Evolutionary conservation across 2,329 filamentous ascomycete species (phyloP).

Genomic region (Magnaporthiopsis rhizophila): DNA sequence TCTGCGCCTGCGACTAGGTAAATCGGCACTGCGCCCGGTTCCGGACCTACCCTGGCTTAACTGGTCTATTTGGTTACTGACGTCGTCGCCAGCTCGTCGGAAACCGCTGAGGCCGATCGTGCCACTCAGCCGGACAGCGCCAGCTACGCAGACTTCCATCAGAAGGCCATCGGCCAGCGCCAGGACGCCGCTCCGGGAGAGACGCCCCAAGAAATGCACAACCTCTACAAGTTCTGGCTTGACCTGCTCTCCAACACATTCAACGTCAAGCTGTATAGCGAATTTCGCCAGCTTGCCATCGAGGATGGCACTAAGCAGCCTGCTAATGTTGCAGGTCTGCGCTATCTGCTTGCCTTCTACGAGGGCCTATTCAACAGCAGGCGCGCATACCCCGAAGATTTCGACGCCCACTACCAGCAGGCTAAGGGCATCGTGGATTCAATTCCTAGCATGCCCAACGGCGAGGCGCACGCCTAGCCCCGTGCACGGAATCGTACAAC

Average conservation of each 20-base stretch:
- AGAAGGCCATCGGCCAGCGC: constrained; percentile 30
- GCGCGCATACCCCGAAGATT: constrained; percentile 18
- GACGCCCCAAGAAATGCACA: constrained; percentile 49
- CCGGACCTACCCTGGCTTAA: background rate
- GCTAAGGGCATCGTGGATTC: constrained; percentile 15
- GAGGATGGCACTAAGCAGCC: constrained; percentile 48
- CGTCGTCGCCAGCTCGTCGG: constrained; percentile 7
- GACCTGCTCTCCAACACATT: constrained; percentile 66
- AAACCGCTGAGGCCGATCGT: constrained; percentile 7
- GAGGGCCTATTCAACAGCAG: constrained; percentile 21
- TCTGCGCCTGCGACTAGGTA: constrained; percentile 8
- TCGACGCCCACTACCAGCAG: constrained; percentile 20
- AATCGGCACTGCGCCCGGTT: background rate
- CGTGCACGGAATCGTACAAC: background rate
- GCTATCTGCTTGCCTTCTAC: constrained; percentile 59
- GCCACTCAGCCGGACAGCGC: constrained; percentile 1
- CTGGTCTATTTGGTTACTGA: constrained; percentile 5
- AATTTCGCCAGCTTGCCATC: constrained; percentile 60
- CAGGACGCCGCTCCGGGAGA: constrained; percentile 24
- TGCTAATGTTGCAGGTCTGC: constrained; percentile 46
- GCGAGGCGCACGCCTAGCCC: constrained; percentile 10
- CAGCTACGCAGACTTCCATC: constrained; percentile 28
- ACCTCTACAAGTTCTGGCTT: constrained; percentile 68
- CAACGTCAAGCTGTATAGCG: constrained; percentile 66
- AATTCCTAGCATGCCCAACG: constrained; percentile 8